Evolutionary conservation across 2,329 filamentous ascomycete species (phyloP).

Genomic region (Fusarium sp.): DNA sequence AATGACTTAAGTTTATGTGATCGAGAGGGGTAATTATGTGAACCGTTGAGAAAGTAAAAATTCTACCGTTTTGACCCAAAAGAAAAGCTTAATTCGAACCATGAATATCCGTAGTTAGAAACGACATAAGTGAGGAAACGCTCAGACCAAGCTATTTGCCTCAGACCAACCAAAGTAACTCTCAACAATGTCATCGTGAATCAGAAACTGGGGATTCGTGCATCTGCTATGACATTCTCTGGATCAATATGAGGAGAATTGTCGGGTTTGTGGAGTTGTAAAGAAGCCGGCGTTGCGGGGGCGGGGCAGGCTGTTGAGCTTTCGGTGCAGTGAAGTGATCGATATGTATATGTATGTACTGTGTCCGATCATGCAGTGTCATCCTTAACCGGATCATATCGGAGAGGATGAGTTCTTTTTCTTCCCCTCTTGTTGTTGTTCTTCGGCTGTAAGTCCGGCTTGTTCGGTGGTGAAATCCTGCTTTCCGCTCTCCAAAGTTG

Average conservation of each 20-base stretch:
- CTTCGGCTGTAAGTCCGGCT: conserved; percentile 29
- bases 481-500: conserved; percentile 7
- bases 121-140: background rate
- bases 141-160: too few relatives aligned
- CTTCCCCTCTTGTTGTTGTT: background rate
- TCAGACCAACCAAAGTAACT: background rate
- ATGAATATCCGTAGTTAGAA: background rate
- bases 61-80: conserved; percentile 16
- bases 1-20: conserved; percentile 5
- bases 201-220: background rate
- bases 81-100: conserved; percentile 23
- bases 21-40: conserved; percentile 11
- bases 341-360: conserved; percentile 10
- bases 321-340: conserved; percentile 15
- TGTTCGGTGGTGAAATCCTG: conserved; percentile 12
- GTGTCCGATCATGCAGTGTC: conserved; percentile 36
- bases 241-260: conserved; percentile 18
- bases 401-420: conserved; percentile 18
- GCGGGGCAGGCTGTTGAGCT: conserved; percentile 33
- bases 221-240: conserved; percentile 4
- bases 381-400: conserved; percentile 35
- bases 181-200: conserved; percentile 5
- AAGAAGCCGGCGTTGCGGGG: conserved; percentile 38
- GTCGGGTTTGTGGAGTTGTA: conserved; percentile 37
- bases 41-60: conserved; percentile 23